Evolutionary conservation across 129 eudicot species (phyloP), one percentile per base, ranked within the genome.

Genomic region (Flaveria sonorensis): DNA sequence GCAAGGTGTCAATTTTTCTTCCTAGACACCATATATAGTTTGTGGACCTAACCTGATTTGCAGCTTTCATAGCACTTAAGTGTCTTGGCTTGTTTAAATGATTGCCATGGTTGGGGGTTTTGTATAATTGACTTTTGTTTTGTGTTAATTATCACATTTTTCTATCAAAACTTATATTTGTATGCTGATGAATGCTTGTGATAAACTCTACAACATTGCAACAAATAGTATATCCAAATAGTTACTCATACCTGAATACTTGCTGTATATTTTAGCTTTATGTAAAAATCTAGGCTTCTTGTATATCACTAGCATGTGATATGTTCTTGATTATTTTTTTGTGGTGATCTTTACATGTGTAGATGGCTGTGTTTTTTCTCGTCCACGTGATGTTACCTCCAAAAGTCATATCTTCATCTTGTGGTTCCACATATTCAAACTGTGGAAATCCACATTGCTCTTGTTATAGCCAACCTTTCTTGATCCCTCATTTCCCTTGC

Each of bases 301-400:
- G 70, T 76, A 76, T 70, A 12, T 70, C 81, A 69, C 60, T 69
- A 15, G 67, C 53, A 50, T 9, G 59, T 64, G 81, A 76, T 70
- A 43, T 64, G 82, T 61, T 73, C 72, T 82, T 77, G 82, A 82
- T 72, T 53, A 68, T 69, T 67, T 65, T 56, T 19, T 56, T 48
- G 13, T 76, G 62, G 36, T 80, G 76, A 71, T 80, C 55, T 86
- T 79, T 75, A 71, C 77, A 78, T 79, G 78, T 85, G 86, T 82
- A 85, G 84, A 86, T 86, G 84, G 80, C 80, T 81, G 78, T 70
- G 45, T 83, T 75, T 75, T 64, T 79, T 61, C 77, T 76, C 71
- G 68, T 68, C 77, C 81, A 75, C 76, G 59, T 67, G 83, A 84
- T 15, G 63, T 85, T 73, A 65, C 30, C 86, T 79, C 76, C 84